phyloP scores from a whole-genome alignment of 768 basidiomycete species.

The Daedaleopsis sinensis region DNA sequence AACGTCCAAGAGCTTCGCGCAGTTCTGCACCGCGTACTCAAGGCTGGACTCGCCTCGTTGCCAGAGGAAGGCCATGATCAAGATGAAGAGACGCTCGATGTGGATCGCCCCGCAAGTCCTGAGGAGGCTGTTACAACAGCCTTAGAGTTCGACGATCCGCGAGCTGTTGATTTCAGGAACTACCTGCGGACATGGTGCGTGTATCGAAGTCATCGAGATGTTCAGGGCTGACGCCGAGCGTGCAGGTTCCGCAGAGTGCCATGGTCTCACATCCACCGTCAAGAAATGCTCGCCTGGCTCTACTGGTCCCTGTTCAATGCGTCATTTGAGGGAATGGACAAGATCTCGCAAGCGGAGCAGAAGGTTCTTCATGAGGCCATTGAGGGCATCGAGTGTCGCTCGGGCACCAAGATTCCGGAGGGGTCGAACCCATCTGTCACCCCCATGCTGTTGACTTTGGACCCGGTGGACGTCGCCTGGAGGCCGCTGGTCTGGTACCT shows the following conservation, averaged over 20 bases:
- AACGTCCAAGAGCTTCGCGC: slow-evolving; percentile 58
- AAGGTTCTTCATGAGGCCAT: slow-evolving; percentile 62
- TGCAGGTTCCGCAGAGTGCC: slow-evolving; percentile 76
- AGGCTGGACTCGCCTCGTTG: slow-evolving; percentile 62
- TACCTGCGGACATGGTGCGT: slow-evolving; percentile 58
- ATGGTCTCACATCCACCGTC: slow-evolving; percentile 69
- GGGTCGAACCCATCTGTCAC: slow-evolving; percentile 54
- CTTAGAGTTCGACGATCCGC: slow-evolving; percentile 65
- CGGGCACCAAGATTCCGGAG: slow-evolving; percentile 65
- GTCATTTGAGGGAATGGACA: slow-evolving; percentile 54
- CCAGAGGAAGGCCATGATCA: slow-evolving; percentile 57
- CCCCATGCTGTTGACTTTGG: slow-evolving; percentile 75
- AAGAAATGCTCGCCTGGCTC: slow-evolving; percentile 74
- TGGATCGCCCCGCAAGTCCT: slow-evolving; percentile 59
- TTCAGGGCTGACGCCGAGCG: background rate
- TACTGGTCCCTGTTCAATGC: slow-evolving; percentile 84
- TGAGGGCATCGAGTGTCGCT: slow-evolving; percentile 67
- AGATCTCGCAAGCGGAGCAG: slow-evolving; percentile 48
- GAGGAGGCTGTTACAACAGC: slow-evolving; percentile 55
- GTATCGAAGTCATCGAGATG: background rate
- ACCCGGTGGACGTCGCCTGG: slow-evolving; percentile 67
- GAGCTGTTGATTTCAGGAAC: slow-evolving; percentile 75
- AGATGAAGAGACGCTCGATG: slow-evolving; percentile 55
- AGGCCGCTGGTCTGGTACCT: slow-evolving; percentile 73
- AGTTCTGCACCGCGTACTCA: slow-evolving; percentile 64